Percentiles rank a stretch among this genome's conserved stretches.
These are phyloP conservation scores for Themeda triandra DNA, from an alignment of 176 grass and related monocot genomes.

Conservation along the genomic window DNA sequence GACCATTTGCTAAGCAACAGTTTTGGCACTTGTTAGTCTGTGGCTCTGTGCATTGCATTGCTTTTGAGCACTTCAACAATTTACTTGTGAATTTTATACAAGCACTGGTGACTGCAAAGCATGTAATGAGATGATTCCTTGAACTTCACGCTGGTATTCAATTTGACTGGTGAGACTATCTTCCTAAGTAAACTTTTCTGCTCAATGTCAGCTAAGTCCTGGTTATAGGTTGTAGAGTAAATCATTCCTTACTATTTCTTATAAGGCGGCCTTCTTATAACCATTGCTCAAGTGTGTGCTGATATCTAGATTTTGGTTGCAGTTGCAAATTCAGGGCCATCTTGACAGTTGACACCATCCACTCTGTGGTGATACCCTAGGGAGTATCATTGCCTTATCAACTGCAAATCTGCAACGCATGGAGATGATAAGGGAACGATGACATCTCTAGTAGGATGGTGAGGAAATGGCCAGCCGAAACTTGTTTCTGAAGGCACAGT, in stretches of 20 bases:
- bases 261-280: not conserved
- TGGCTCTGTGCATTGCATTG: not conserved
- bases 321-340: not conserved
- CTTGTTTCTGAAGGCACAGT: not conserved
- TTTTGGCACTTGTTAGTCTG: not conserved
- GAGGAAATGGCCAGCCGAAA: not conserved
- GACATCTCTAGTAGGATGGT: not conserved
- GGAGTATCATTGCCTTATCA: not conserved
- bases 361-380: not conserved
- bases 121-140: not conserved
- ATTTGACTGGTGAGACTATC: conserved; percentile 13
- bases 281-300: not conserved
- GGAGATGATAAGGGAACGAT: not conserved
- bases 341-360: not conserved
- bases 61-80: not conserved
- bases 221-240: not conserved
- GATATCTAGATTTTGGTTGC: not conserved
- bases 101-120: not conserved
- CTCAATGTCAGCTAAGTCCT: not conserved
- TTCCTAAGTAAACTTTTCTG: not conserved
- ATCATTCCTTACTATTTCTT: not conserved
- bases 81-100: not conserved
- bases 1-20: not conserved
- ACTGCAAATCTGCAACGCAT: not conserved
- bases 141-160: conserved; percentile 2